A percentile compares a stretch with the other conserved stretches of the same genome.
Evolutionary conservation across 2,329 filamentous ascomycete species (phyloP).

Genomic region (Scopulariopsis brevicaulis): DNA sequence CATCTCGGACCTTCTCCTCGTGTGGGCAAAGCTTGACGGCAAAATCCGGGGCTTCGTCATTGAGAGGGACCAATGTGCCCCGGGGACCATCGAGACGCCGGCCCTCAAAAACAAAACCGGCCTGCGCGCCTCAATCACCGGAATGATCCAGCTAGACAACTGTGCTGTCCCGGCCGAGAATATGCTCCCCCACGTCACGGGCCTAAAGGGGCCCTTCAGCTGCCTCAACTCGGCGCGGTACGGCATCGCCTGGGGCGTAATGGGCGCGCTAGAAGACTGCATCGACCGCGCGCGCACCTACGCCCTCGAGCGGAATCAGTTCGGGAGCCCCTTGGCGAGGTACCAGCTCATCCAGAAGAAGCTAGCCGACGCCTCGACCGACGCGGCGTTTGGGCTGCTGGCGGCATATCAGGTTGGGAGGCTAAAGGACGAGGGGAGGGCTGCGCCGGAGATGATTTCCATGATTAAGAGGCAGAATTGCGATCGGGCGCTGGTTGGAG

Average conservation of each 20-base stretch:
- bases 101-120: slow-evolving; percentile 92
- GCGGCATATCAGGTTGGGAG: slow-evolving; percentile 84
- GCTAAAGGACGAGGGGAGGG: slow-evolving; percentile 83
- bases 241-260: slow-evolving; percentile 87
- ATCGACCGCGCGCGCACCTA: slow-evolving; percentile 72
- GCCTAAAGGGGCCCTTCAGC: slow-evolving; percentile 77
- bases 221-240: slow-evolving; percentile 90
- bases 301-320: slow-evolving; percentile 83
- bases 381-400: slow-evolving; percentile 82
- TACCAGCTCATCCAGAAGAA: slow-evolving; percentile 99
- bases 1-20: slow-evolving; percentile 71
- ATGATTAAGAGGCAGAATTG: slow-evolving; percentile 98
- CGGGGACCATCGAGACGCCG: slow-evolving; percentile 83
- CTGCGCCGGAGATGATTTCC: slow-evolving; percentile 87
- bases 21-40: slow-evolving; percentile 92
- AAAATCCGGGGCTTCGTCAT: slow-evolving; percentile 92
- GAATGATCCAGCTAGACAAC: slow-evolving; percentile 93
- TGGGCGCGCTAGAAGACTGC: slow-evolving; percentile 89
- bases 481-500: slow-evolving; percentile 72
- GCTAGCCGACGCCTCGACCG: slow-evolving; percentile 81
- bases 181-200: slow-evolving; percentile 87
- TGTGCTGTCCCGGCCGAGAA: slow-evolving; percentile 81
- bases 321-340: slow-evolving; percentile 92
- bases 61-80: slow-evolving; percentile 72
- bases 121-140: slow-evolving; percentile 83